Percentiles rank a stretch among this genome's conserved stretches.
These are phyloP conservation scores for Stemphylium lycopersici DNA, from an alignment of 2,329 filamentous ascomycete species.

Conservation along the genomic window DNA sequence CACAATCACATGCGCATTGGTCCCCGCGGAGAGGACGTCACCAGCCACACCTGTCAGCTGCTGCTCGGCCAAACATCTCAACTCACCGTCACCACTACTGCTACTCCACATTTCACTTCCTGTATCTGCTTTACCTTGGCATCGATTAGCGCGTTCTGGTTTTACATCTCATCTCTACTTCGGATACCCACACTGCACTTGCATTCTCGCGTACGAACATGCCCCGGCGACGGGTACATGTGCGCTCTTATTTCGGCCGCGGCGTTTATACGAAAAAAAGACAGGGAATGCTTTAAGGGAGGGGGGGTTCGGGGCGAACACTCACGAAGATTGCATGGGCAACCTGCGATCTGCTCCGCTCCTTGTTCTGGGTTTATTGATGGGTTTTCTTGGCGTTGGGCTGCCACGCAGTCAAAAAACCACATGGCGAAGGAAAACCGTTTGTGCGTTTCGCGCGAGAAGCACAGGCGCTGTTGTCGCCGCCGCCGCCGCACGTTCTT, in stretches of 20 bases:
- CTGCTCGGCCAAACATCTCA: slow-evolving; percentile 1
- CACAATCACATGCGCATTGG: slow-evolving; percentile 7
- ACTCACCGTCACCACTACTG: neutral
- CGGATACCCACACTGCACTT: slow-evolving; percentile 34
- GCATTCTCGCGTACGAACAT: slow-evolving; percentile 13
- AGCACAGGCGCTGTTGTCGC: slow-evolving; percentile 1
- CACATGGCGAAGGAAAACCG: slow-evolving; percentile 2
- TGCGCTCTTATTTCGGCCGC: slow-evolving; percentile 21
- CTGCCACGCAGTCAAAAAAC: slow-evolving; percentile 9
- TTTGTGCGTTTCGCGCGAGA: neutral
- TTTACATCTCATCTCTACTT: slow-evolving; percentile 18
- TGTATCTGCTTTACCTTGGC: slow-evolving; percentile 25
- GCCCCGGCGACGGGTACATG: slow-evolving; percentile 8
- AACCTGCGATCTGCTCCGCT: slow-evolving; percentile 7
- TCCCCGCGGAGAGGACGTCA: slow-evolving; percentile 1
- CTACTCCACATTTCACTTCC: slow-evolving; percentile 29
- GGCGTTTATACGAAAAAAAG: slow-evolving; percentile 26
- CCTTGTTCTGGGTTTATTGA: slow-evolving; percentile 1
- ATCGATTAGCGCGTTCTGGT: slow-evolving; percentile 9
- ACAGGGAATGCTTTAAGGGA: slow-evolving; percentile 9
- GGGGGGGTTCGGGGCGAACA: neutral
- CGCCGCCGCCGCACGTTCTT: neutral
- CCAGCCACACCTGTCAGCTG: slow-evolving; percentile 5
- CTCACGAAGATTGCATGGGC: slow-evolving; percentile 5
- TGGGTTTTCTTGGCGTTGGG: slow-evolving; percentile 13